Evolutionary conservation across 352 stramenopile genomes (phyloP).

Genomic region (Phytophthora cryptogea): DNA sequence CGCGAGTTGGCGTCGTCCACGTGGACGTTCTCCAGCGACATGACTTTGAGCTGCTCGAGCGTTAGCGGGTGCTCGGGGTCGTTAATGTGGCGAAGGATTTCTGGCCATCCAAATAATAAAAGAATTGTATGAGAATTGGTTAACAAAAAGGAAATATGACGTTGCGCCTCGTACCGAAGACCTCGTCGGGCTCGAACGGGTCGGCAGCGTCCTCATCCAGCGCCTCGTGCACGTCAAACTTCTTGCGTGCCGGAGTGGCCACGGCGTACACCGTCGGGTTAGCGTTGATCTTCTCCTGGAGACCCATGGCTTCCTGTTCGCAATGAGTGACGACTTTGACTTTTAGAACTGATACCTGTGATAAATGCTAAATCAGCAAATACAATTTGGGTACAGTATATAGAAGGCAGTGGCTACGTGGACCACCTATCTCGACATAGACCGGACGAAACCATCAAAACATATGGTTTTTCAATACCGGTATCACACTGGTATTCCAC

Average conservation of each 20-base stretch:
- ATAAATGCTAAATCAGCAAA: not conserved
- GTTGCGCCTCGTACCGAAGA: constrained; percentile 68
- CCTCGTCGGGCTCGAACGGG: constrained; percentile 82
- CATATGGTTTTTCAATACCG: no score
- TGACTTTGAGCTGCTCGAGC: constrained; percentile 94
- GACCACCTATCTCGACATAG: no score
- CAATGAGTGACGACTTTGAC: no score
- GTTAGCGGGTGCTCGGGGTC: constrained; percentile 94
- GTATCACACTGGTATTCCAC: no score
- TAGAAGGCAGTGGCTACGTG: no score
- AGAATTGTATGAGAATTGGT: no score
- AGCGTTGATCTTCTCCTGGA: constrained; percentile 88
- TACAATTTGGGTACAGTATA: no score
- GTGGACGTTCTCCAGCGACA: constrained; percentile 89
- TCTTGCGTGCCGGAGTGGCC: constrained; percentile 51
- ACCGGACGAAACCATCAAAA: no score
- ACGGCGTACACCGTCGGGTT: constrained; percentile 90
- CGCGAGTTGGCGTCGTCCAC: constrained; percentile 84
- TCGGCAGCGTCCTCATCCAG: constrained; percentile 72
- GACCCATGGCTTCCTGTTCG: constrained; percentile 44
- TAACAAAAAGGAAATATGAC: no score
- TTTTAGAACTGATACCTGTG: not conserved
- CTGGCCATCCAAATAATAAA: constrained; percentile 29
- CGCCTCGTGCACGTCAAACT: constrained; percentile 65
- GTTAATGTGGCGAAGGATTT: constrained; percentile 90